Evolutionary conservation across 106 monocot species (phyloP), one percentile per base, ranked within the genome.

Genomic region (Dioscorea dumetorum): DNA sequence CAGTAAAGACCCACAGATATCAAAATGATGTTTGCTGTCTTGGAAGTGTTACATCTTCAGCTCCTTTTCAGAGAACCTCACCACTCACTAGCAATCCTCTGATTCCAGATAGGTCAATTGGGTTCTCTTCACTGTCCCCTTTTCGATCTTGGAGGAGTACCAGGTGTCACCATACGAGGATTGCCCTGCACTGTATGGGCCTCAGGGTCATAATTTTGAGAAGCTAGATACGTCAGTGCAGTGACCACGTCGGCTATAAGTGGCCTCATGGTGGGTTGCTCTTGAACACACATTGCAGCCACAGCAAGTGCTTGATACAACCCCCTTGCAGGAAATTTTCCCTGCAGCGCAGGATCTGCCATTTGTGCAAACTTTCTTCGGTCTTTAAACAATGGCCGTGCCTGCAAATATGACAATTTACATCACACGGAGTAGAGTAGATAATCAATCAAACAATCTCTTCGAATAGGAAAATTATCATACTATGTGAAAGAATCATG

Each of bases 251-350:
- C 78, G 14, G 78, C 78, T 12, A 78, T 73, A 16, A 63, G 19
- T n/a, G 78, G 78, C 67, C 78, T 67, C 56, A 68, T 9, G 0
- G 56, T 62, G 24, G 78, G 78, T 18, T 78, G 68, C 32, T 78
- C 78, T 28, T 73, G 78, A 12, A 78, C 78, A 19, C 78, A 78
- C 78, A 78, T 78, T 21, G 78, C 78, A 53, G 78, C 78, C 4
- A 78, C 73, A 33, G 78, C 78, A 32, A 78, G 72, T 22, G 78
- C 78, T 49, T 78, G 78, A 22, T 72, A 72, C 23, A 78, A 48
- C 5, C 72, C 72, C 14, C 78, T 66, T 21, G 49, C 16, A 21
- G 78, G 78, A 24, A 67, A 78, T 18, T 68, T 50, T 2, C 78
- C 78, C 28, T 72, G 59, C 21, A 78, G 78, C 59, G 24, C 19